Evolutionary conservation across 306 rosid genomes (phyloP), one percentile per base, ranked within the genome.

Genomic region (Rubus idaeus): DNA sequence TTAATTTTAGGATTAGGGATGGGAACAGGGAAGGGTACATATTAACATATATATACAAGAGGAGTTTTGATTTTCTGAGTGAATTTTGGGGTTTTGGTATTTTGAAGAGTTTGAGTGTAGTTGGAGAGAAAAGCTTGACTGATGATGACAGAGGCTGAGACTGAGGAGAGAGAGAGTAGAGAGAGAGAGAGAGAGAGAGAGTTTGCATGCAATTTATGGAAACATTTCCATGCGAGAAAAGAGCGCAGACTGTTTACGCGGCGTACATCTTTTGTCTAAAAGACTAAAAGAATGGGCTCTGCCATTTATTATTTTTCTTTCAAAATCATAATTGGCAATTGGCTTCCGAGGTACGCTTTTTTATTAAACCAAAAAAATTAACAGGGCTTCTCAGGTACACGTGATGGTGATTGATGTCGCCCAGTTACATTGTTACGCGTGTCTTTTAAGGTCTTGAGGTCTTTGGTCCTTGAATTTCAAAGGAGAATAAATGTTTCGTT

Each of bases 201-300:
- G 74, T 77, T 75, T 88, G 95, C 90, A 90, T 88, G 92, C 92
- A 88, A 86, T 81, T 72, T 88, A 81, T 81, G 78, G 92, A 77
- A 88, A 84, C n/a, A n/a, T 74, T 69, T 86, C n/a, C 86, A 63
- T 77, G 86, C 71, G 63, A 73, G 50, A 50, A 64, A 52, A 60
- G 71, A 76, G 71, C 50, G 83, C 65, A n/a, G 60, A 64, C 53
- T 49, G 77, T 12, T 30, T 21, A 60, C 58, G 76, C 71, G 68
- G 69, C 76, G 56, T 46, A 20, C 9, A 20, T 42, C 64, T 58
- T 35, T 17, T 58, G 58, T 74, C 75, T 77, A 11, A 30, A 6
- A 26, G 30, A 26, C 0, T 1, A 26, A 26, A 30, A 30, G 35
- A 30, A 30, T 30, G 35, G 35, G 35, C 2, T 30, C 35, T 30